Evolutionary conservation across 2,329 filamentous ascomycete genomes (phyloP).

Genomic region (Fusarium gaditjirri): DNA sequence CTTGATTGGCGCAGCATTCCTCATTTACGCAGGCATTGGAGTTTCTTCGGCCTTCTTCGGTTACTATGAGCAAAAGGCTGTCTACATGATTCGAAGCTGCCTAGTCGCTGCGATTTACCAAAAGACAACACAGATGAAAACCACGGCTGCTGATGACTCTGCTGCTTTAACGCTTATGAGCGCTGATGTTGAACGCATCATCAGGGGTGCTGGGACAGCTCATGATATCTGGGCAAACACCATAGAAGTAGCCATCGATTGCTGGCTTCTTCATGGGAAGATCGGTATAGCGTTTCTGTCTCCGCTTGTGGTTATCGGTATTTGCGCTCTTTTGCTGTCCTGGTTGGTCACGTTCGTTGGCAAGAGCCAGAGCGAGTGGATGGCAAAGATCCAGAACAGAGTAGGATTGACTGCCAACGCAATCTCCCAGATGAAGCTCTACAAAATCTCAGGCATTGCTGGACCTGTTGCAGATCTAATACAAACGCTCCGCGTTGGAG

Average conservation of each 20-base stretch:
- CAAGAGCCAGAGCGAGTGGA: conserved; percentile 49
- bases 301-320: conserved; percentile 57
- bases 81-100: conserved; percentile 48
- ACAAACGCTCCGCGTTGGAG: conserved; percentile 43
- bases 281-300: conserved; percentile 60
- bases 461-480: conserved; percentile 45
- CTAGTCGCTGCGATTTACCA: conserved; percentile 49
- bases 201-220: conserved; percentile 46
- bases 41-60: conserved; percentile 53
- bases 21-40: conserved; percentile 56
- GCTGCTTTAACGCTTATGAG: conserved; percentile 60
- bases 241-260: conserved; percentile 56
- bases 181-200: conserved; percentile 58
- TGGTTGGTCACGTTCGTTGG: conserved; percentile 30
- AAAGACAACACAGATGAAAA: conserved; percentile 48
- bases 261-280: conserved; percentile 58
- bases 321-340: conserved; percentile 34
- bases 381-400: conserved; percentile 50
- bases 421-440: conserved; percentile 48
- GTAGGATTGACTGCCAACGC: conserved; percentile 47
- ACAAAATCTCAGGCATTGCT: conserved; percentile 48
- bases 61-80: conserved; percentile 51
- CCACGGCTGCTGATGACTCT: conserved; percentile 50
- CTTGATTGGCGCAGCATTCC: conserved; percentile 53
- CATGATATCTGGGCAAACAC: conserved; percentile 56